Evolutionary conservation across 495 filamentous ascomycete species (phyloP), one percentile per base, ranked within the genome.

Genomic region (Penicillium nucicola): DNA sequence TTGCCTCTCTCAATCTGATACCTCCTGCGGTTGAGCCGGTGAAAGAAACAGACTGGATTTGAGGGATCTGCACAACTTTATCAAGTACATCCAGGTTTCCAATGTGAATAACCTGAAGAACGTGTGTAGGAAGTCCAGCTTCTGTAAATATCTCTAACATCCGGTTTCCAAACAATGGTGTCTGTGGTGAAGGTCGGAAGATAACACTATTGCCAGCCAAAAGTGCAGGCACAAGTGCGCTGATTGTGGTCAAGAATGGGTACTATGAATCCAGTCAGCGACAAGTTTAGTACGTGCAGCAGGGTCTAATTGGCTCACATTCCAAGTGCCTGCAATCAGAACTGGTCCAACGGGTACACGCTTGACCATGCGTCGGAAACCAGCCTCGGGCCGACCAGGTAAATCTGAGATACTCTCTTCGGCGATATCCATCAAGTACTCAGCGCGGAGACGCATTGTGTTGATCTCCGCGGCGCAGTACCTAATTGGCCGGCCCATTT

Each of bases 401-500:
- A 89, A 86, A 36, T 64, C 60, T 25, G 64, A 57, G 52, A 96
- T 72, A 4, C 73, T 77, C 12, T 89, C 83, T 11, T 80, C 79
- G 47, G 87, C 89, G 47, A 95, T 85, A 60, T 87, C 88, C 35
- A 97, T 68, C 22, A 97, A 72, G 62, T 96, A 90, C 55, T 96
- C 83, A 31, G 84, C 88, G 53, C 92, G 78, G 60, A 83, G 83
- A 38, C 86, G 78, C n/a, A 90, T 88, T 13, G 92, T 97, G 20
- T 82, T 74, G 54, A 97, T 79, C 67, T 97, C 92, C 55, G 83
- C 89, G 15, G 77, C 79, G 1, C 87, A 86, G 65, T 92, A 97
- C 17, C 87, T 80, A 51, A 96, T 95, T 5, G 92, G 92, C 13
- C 92, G 80, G 22, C 92, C 92, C 92, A 97, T 97, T 72, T 97